A percentile compares a stretch with the other conserved stretches of the same genome.
phyloP scores from a whole-genome alignment of 1,284 basidiomycete species.

The Leccinum huronense region DNA sequence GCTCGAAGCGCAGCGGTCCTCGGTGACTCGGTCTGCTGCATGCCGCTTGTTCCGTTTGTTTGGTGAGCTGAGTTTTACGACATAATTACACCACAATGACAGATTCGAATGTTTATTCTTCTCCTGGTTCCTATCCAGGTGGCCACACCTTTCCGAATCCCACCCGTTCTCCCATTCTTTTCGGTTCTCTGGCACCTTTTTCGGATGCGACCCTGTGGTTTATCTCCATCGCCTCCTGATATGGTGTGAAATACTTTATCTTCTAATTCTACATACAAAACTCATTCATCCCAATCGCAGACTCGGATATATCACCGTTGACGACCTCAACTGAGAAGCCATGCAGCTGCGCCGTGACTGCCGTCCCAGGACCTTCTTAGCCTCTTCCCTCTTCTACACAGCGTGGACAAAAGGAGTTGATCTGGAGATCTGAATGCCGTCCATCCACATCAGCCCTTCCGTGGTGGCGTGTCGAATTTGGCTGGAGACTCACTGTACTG shows the following conservation, averaged over 20 bases:
- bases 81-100: conserved; percentile 33
- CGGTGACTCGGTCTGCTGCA: conserved; percentile 12
- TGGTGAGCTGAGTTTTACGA: conserved; percentile 35
- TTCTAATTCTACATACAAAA: conserved; percentile 10
- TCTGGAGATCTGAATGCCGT: conserved; percentile 40
- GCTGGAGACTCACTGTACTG: conserved; percentile 47
- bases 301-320: conserved; percentile 9
- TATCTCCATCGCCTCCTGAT: conserved; percentile 4
- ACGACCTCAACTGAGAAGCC: conserved; percentile 27
- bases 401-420: conserved; percentile 43
- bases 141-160: conserved; percentile 5
- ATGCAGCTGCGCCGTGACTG: conserved; percentile 9
- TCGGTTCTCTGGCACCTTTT: conserved; percentile 6
- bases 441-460: conserved; percentile 15
- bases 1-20: conserved; percentile 8
- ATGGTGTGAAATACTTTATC: conserved; percentile 2
- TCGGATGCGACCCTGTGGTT: neutral
- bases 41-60: conserved; percentile 23
- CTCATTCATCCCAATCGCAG: conserved; percentile 14
- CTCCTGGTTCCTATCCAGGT: conserved; percentile 13
- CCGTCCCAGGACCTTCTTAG: conserved; percentile 7
- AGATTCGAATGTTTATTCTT: conserved; percentile 16
- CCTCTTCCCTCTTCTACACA: conserved; percentile 32
- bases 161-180: conserved; percentile 10
- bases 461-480: conserved; percentile 8